Evolutionary conservation across 2,329 filamentous ascomycete genomes (phyloP), one percentile per base, ranked within the genome.

Genomic region (Curvularia verruculosa): DNA sequence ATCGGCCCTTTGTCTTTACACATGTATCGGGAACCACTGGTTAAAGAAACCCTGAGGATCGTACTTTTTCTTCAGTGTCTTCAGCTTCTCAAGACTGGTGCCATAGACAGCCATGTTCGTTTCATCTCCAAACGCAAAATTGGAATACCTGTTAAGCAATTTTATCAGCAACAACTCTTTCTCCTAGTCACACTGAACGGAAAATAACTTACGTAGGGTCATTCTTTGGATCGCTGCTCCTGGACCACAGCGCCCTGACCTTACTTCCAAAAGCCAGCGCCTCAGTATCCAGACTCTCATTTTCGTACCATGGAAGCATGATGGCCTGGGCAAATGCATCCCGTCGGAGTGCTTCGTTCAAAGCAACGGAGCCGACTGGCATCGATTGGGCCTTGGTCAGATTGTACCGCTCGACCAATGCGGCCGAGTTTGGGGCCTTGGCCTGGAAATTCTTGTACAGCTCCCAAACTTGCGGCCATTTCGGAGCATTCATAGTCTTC

Each of bases 401-500:
- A 18, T 75, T 72, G 64, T 80, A 80, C n/a, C 67, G 68, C 46
- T 72, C 69, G 26, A 76, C 66, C 3, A 80, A 60, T 1, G 80
- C 58, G 3, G 62, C 61, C 1, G 67, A 69, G 55, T 76, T 75
- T 1, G 67, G 65, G 1, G 72, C 75, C 52, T 74, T 68, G 19
- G 66, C 59, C 53, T 76, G 69, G 64, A 80, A 81, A 1, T 52
- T 61, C 21, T 57, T 67, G 59, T 77, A 80, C 26, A 75, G 60
- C 44, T 78, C 65, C 75, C 76, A 80, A 29, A 79, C 67, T 23
- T 70, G 58, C 5, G 70, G 72, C 77, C 78, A 81, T n/a, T 70
- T 72, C 0, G 64, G 36, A 0, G 77, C 64, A 29, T 71, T 64
- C 72, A 80, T 71, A 18, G 57, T 66, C 7, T 66, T 68, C 43